These are phyloP conservation scores for Sclerotinia borealis DNA, from an alignment of 2,329 filamentous ascomycete genomes.

Conservation along the genomic window DNA sequence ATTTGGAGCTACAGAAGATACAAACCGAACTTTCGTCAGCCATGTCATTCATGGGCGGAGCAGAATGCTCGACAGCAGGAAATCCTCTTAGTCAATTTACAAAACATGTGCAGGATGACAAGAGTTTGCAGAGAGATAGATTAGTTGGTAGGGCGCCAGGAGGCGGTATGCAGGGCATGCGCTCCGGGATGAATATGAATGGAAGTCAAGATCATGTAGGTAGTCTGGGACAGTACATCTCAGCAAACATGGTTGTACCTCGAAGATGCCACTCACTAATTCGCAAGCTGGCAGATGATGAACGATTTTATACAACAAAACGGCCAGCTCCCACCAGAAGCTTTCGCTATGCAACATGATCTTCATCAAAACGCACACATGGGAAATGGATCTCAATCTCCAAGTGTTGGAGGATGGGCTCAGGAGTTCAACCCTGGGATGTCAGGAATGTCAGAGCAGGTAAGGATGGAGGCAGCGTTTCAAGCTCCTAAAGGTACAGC, in stretches of 20 bases:
- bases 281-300: constrained; percentile 62
- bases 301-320: constrained; percentile 85
- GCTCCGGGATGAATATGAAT: constrained; percentile 43
- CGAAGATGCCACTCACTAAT: constrained; percentile 7
- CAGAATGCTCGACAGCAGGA: constrained; percentile 92
- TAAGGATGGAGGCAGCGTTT: constrained; percentile 66
- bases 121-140: constrained; percentile 85
- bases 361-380: constrained; percentile 26
- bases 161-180: constrained; percentile 68
- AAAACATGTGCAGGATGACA: constrained; percentile 95
- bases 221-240: constrained; percentile 7
- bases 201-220: constrained; percentile 64
- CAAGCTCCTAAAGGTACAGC: constrained; percentile 50
- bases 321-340: constrained; percentile 46
- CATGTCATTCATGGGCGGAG: constrained; percentile 95
- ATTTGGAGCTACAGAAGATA: background rate
- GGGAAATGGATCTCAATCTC: constrained; percentile 27
- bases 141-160: constrained; percentile 69
- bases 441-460: constrained; percentile 44
- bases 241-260: background rate
- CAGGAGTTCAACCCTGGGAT: constrained; percentile 57
- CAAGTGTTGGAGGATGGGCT: constrained; percentile 50
- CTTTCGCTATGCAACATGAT: constrained; percentile 32
- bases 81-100: constrained; percentile 97
- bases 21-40: background rate